A percentile compares a stretch with the other conserved stretches of the same genome.
phyloP scores from a whole-genome alignment of 1,139 yeast species.

The Nakaseomyces nivariensis region DNA sequence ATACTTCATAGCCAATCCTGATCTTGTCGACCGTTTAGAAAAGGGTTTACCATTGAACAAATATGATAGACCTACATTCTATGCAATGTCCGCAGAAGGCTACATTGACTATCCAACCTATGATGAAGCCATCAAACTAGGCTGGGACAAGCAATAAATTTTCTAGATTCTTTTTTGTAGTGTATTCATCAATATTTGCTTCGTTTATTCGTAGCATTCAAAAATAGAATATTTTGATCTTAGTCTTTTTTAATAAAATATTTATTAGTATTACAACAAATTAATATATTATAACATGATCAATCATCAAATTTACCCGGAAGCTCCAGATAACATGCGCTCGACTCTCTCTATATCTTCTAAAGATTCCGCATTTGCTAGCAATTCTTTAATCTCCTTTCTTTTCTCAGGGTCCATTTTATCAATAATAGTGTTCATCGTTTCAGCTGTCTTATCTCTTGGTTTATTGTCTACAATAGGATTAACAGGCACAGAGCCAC shows the following conservation, averaged over 20 bases:
- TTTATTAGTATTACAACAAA: neutral
- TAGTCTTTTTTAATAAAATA: neutral
- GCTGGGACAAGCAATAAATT: conserved; percentile 4
- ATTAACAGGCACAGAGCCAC: neutral
- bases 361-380: conserved; percentile 54
- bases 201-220: no score
- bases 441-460: conserved; percentile 26
- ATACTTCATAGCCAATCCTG: conserved; percentile 41
- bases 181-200: neutral
- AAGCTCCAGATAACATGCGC: conserved; percentile 28
- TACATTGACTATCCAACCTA: conserved; percentile 29
- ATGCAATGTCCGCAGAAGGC: conserved; percentile 28
- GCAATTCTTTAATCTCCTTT: conserved; percentile 39
- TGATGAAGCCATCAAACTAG: conserved; percentile 2
- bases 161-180: neutral
- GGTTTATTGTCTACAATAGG: neutral
- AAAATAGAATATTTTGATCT: neutral
- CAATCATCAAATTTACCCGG: neutral
- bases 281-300: neutral
- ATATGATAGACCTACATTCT: conserved; percentile 28
- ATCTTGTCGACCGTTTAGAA: conserved; percentile 34
- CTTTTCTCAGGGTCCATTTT: conserved; percentile 46
- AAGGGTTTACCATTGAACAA: conserved; percentile 23
- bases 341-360: conserved; percentile 72
- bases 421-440: conserved; percentile 29